Conservation (phyloP, 1,139 yeast genomes). For the Sugiyamaella neomexicana region DNA sequence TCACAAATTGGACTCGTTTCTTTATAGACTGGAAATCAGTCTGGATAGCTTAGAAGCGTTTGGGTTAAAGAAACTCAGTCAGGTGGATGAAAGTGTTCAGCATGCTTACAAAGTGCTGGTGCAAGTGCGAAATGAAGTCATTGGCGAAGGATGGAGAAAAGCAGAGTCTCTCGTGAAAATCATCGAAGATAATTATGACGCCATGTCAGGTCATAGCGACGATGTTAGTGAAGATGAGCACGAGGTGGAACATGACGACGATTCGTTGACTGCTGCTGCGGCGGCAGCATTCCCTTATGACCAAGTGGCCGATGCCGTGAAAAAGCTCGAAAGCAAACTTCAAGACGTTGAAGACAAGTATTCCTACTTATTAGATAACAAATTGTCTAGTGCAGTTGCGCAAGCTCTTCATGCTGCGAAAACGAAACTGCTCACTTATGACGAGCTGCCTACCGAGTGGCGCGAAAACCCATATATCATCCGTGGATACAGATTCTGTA, state of each 20-base stretch:
- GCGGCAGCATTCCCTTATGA: too few relatives aligned
- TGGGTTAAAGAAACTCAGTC: constrained; percentile 36
- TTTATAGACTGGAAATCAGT: constrained; percentile 35
- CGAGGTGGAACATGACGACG: constrained; percentile 7
- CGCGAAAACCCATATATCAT: constrained; percentile 85
- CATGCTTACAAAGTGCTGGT: constrained; percentile 36
- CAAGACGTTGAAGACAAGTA: constrained; percentile 36
- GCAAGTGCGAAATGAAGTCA: constrained; percentile 36
- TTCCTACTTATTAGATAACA: constrained; percentile 21
- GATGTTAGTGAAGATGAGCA: constrained; percentile 6
- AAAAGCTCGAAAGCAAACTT: constrained; percentile 38
- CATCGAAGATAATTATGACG: constrained; percentile 33
- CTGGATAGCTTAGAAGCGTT: constrained; percentile 38
- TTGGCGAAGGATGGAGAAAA: constrained; percentile 37
- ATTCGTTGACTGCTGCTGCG: too few relatives aligned
- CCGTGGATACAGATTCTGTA: constrained; percentile 81
- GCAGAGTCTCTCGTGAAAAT: constrained; percentile 37
- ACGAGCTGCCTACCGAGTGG: constrained; percentile 91
- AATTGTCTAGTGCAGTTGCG: constrained; percentile 35
- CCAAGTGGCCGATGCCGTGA: constrained; percentile 32
- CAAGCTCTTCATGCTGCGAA: constrained; percentile 50
- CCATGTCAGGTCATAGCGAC: constrained; percentile 10
- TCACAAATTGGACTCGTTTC: constrained; percentile 35
- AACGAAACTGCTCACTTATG: constrained; percentile 65
- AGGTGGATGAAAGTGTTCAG: constrained; percentile 38